phyloP scores from a whole-genome alignment of 2,329 filamentous ascomycete genomes.

The Lecanicillium sp. region DNA sequence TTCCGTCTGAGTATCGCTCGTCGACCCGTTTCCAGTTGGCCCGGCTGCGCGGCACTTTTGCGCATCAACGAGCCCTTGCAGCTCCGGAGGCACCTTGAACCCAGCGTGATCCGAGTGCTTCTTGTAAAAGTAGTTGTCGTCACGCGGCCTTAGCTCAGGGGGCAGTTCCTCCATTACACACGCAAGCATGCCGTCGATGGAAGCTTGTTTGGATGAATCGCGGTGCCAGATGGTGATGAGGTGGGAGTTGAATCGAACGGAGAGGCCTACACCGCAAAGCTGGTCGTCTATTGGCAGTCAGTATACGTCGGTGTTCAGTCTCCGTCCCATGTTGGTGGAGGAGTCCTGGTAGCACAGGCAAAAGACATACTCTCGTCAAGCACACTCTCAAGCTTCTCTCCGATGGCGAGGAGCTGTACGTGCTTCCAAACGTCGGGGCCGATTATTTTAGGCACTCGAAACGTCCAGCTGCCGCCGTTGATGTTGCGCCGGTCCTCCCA shows the following conservation, averaged over 20 bases:
- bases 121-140: slow-evolving; percentile 75
- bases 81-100: slow-evolving; percentile 58
- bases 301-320: slow-evolving; percentile 1
- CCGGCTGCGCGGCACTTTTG: slow-evolving; percentile 38
- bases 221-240: slow-evolving; percentile 93
- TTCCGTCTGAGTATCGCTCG: slow-evolving; percentile 13
- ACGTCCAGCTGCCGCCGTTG: slow-evolving; percentile 83
- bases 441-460: slow-evolving; percentile 72
- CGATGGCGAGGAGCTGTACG: slow-evolving; percentile 73
- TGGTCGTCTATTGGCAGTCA: slow-evolving; percentile 55
- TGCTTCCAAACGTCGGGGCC: slow-evolving; percentile 72
- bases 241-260: slow-evolving; percentile 80
- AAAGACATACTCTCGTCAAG: slow-evolving; percentile 57
- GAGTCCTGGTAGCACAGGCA: too few relatives aligned
- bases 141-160: slow-evolving; percentile 61
- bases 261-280: slow-evolving; percentile 82
- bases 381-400: slow-evolving; percentile 68
- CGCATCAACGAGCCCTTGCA: slow-evolving; percentile 49
- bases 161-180: slow-evolving; percentile 68
- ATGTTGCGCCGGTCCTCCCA: slow-evolving; percentile 86
- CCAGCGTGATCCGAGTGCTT: slow-evolving; percentile 82
- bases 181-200: slow-evolving; percentile 64
- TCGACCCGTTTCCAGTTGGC: slow-evolving; percentile 14
- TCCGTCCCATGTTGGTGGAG: too few relatives aligned
- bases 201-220: slow-evolving; percentile 70